Base-by-base conservation (phyloP, 352 stramenopile genomes). In the Phytophthora podocarpi region DNA sequence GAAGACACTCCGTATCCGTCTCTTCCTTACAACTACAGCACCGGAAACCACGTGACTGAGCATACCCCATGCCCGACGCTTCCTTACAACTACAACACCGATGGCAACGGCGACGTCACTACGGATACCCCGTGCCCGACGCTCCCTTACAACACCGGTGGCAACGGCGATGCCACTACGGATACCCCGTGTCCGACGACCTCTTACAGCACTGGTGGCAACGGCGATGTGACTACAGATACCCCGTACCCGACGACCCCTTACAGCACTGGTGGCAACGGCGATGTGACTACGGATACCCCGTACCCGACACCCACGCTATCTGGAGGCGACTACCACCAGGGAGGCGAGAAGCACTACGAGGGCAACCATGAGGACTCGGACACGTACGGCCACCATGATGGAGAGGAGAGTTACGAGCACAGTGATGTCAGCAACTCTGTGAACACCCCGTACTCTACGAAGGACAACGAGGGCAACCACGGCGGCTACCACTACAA, bases 31-130 rank as follows among this genome's bases (percentile, higher is more conserved):
- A 52, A 21, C 37, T 52, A 64, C 41, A 20, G 32, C 1, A 5
- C 26, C 30, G 42, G 20, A 5, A 32, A 36, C 15, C 52, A 59
- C 18, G 5, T 31, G 10, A 23, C 31, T 12, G 30, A 59, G n/a
- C 41, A 36, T 26, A 67, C 59, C n/a, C 55, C 55, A 11, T 65
- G 57, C 30, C 57, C 53, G 16, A 69, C 35, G 9, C 16, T 61
- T 9, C 41, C 59, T 16, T 64, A 63, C 35, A 48, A 10, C 2
- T 59, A 56, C 30, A 27, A 53, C 12, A 35, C n/a, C 6, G 31
- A 27, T 23, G 16, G 13, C n/a, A 50, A 67, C 15, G 26, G 39
- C 21, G 34, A 49, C n/a, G n/a, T n/a, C n/a, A n/a, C n/a, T n/a
- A n/a, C n/a, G n/a, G n/a, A n/a, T n/a, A n/a, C n/a, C n/a, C n/a